phyloP scores from a whole-genome alignment of 768 basidiomycete genomes.

The Hysterangium stoloniferum region DNA sequence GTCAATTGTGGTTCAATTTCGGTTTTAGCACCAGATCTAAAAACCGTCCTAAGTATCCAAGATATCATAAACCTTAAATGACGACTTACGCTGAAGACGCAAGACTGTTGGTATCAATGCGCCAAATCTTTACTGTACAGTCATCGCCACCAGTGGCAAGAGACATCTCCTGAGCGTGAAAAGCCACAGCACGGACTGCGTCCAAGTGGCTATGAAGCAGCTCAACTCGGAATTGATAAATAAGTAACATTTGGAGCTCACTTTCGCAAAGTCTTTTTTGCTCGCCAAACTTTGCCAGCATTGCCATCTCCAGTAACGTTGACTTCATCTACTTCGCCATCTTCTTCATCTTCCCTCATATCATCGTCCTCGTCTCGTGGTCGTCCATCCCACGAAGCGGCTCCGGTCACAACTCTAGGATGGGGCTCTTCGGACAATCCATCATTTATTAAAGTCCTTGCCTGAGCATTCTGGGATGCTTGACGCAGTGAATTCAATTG shows the following conservation, averaged over 20 bases:
- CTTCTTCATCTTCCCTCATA: conserved; percentile 56
- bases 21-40: conserved; percentile 60
- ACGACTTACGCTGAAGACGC: conserved; percentile 67
- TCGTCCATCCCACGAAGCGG: conserved; percentile 43
- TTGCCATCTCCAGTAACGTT: conserved; percentile 58
- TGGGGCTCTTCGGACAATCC: conserved; percentile 19
- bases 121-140: conserved; percentile 93
- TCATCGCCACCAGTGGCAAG: conserved; percentile 95
- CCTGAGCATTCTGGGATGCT: not conserved
- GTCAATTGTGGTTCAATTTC: conserved; percentile 93
- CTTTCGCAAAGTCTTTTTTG: conserved; percentile 84
- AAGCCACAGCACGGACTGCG: conserved; percentile 82
- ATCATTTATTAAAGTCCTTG: not conserved
- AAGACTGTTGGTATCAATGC: conserved; percentile 69
- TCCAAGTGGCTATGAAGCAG: conserved; percentile 70
- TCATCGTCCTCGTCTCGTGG: conserved; percentile 59
- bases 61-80: conserved; percentile 3
- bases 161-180: conserved; percentile 79
- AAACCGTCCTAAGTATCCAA: conserved; percentile 13
- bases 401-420: conserved; percentile 21
- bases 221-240: not conserved
- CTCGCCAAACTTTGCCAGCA: conserved; percentile 72
- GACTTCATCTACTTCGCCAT: conserved; percentile 28
- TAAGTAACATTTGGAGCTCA: conserved; percentile 34
- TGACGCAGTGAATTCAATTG: conserved; percentile 21